Base-by-base conservation (phyloP, 495 filamentous ascomycete genomes). In the Hypoxylon fragiforme region DNA sequence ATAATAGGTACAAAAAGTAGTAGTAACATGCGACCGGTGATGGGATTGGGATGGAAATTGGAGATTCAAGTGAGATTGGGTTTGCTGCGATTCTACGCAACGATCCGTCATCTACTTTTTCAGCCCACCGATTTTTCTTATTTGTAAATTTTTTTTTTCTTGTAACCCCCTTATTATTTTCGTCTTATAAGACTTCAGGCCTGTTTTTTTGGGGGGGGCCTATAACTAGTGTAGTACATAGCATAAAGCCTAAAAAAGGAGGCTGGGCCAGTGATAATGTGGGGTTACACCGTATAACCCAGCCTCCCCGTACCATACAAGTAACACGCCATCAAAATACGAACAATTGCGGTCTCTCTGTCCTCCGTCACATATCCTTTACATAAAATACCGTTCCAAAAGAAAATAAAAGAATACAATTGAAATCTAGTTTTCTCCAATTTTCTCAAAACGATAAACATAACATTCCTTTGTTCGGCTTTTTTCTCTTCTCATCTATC, bases 201-300 rank as follows among this genome's bases (percentile, higher is more conserved):
- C n/a, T n/a, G n/a, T n/a, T n/a, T n/a, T n/a, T n/a, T n/a, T n/a
- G n/a, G n/a, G n/a, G n/a, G n/a, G n/a, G n/a, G n/a, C n/a, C n/a
- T n/a, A n/a, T n/a, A n/a, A n/a, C n/a, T n/a, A n/a, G n/a, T n/a
- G n/a, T n/a, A n/a, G n/a, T n/a, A n/a, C n/a, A n/a, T n/a, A n/a
- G n/a, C n/a, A n/a, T n/a, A n/a, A n/a, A n/a, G n/a, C 7, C 43
- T 19, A 24, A 51, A 56, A 62, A 52, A 56, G 46, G 47, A 53
- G 58, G 58, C 52, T 62, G 58, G 58, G 36, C 42, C 51, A 55
- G 31, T 42, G 44, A 51, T 21, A 53, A 37, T 34, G 56, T 60
- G 56, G 56, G 6, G 56, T 53, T 28, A 20, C 2, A 54, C 50
- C 50, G 32, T 32, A 18, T 32, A 18, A 37, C 57, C 56, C 57